Conservation (phyloP, 192 early-diverging fungal genomes). For the Neocallimastix lanati region DNA sequence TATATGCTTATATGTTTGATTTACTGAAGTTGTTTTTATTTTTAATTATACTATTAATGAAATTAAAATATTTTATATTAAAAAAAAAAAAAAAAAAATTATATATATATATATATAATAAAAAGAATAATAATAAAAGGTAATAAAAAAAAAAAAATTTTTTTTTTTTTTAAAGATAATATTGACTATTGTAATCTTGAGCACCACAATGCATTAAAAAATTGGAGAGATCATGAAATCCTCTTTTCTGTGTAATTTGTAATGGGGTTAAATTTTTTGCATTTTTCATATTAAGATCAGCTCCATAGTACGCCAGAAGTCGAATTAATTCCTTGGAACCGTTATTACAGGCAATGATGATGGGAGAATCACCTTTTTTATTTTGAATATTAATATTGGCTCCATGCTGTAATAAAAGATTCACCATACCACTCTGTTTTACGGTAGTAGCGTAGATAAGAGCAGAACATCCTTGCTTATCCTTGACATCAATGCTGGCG, state of each 20-base stretch:
- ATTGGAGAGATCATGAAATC: not conserved
- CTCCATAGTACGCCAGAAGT: not conserved
- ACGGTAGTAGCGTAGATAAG: not conserved
- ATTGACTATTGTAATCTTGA: not conserved
- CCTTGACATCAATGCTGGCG: not conserved
- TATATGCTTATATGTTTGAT: too few relatives aligned
- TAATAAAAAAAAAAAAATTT: too few relatives aligned
- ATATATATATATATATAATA: too few relatives aligned
- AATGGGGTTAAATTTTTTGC: not conserved
- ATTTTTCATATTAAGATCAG: not conserved
- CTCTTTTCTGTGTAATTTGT: not conserved
- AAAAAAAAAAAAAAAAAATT: too few relatives aligned
- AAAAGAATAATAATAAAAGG: too few relatives aligned
- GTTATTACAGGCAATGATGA: not conserved
- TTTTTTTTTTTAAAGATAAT: too few relatives aligned
- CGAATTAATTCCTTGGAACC: not conserved
- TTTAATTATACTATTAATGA: too few relatives aligned
- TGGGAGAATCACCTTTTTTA: not conserved
- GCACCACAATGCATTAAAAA: not conserved
- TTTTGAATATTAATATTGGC: not conserved
- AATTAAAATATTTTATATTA: too few relatives aligned
- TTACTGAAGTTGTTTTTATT: too few relatives aligned
- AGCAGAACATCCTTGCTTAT: not conserved
- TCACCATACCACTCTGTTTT: not conserved
- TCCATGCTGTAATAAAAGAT: not conserved